Evolutionary conservation across 345 rosid genomes (phyloP), one percentile per base, ranked within the genome.

Genomic region (Leavenworthia alabamica): DNA sequence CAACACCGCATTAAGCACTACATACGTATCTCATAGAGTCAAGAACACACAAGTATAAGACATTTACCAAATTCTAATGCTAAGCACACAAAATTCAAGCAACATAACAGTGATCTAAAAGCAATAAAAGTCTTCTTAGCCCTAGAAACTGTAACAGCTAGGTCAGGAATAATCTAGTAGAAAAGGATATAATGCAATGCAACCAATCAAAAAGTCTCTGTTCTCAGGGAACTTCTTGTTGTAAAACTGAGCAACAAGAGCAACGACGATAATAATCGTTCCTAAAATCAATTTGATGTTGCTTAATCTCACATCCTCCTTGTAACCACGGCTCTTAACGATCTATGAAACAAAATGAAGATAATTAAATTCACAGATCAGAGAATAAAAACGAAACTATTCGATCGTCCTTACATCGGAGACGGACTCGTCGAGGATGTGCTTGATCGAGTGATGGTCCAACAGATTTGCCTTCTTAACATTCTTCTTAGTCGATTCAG

Each of bases 171-270:
- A n/a, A n/a, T n/a, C n/a, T n/a, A n/a, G n/a, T n/a, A n/a, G n/a
- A 16, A 48, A 81, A 83, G 99, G 97, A 94, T 94, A 94, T 94
- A 80, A 90, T 39, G 15, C 82, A 55, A 94, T 86, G 86, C 99
- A 94, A 32, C 68, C 85, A 62, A 94, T 86, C 78, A 90, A 71
- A 68, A 90, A 90, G 33, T 88, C 84, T 4, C 79, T 72, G 58
- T 94, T 94, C 82, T 94, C 95, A 1, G 97, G 97, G 75, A 94
- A 94, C 66, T 94, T 94, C 83, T 90, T 94, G 49, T 90, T 94
- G 95, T 94, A 94, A 60, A 94, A 94, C 80, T 94, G 99, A 43
- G 97, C 97, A 65, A 88, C 58, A 44, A 94, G 89, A 46, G 99
- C 99, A 47, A 90, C 83, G 1, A 55, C 66, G 48, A 94, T 87